Conservation (phyloP, 305 asterid genomes). For the Rubia peregrina region DNA sequence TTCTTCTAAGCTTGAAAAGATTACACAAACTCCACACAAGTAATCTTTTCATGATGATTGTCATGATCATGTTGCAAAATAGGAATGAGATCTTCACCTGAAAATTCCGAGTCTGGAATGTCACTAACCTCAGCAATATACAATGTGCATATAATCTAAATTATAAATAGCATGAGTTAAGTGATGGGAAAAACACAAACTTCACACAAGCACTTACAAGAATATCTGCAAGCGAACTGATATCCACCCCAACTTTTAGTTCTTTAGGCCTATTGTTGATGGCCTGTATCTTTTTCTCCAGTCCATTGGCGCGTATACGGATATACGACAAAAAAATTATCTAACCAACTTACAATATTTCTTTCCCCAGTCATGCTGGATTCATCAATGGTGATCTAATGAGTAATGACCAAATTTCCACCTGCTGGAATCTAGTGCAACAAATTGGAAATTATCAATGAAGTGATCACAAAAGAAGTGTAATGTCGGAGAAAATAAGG, state of each 20-base stretch:
- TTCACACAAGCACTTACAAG: conserved; percentile 44
- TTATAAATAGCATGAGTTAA: not conserved
- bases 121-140: conserved; percentile 60
- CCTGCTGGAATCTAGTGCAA: too few relatives aligned
- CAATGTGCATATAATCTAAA: not conserved
- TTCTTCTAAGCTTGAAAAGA: too few relatives aligned
- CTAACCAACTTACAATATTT: too few relatives aligned
- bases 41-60: too few relatives aligned
- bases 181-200: not conserved
- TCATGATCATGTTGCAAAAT: conserved; percentile 95
- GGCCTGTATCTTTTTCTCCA: conserved; percentile 56
- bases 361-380: too few relatives aligned
- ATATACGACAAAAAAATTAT: too few relatives aligned
- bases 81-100: conserved; percentile 96
- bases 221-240: conserved; percentile 76
- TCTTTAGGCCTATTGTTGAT: conserved; percentile 91
- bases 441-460: too few relatives aligned
- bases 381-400: too few relatives aligned
- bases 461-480: too few relatives aligned
- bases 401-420: too few relatives aligned
- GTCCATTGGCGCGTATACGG: conserved; percentile 56
- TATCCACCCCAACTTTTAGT: conserved; percentile 60
- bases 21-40: too few relatives aligned
- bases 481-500: not conserved
- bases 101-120: conserved; percentile 82